Evolutionary conservation across 2,329 filamentous ascomycete species (phyloP), one percentile per base, ranked within the genome.

Genomic region (Xylaria sp.): DNA sequence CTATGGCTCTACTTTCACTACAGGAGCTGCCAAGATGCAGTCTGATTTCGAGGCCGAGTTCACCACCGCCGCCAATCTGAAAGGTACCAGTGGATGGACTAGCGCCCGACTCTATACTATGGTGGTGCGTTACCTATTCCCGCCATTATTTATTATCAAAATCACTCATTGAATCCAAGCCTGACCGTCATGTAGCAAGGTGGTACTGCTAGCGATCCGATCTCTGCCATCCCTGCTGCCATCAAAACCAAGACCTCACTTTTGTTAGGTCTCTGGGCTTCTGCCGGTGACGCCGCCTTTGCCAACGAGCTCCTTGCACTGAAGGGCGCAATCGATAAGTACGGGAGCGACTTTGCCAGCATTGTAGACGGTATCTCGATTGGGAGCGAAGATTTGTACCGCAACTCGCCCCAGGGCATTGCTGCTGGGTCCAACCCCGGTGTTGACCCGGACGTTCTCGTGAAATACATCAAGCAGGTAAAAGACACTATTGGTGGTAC

Each of bases 331-430:
- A 91, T 94, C 72, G 73, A 80, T 58, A 84, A 89, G 76, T 94
- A 93, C 78, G 93, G 92, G 66, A 80, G 82, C 10, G 82, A 85
- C 57, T 89, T 97, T 75, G 86, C 86, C 46, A 83, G 85, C 65
- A 83, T 92, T 20, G 89, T 97, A 51, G 90, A 89, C 65, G 94
- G 93, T 79, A 95, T 97, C 81, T 94, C 93, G 0, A 89, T 97
- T 62, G 94, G 94, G 70, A 92, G 87, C 73, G 94, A 97, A 85
- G 94, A 97, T 79, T 86, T 96, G 51, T 96, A 96, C 86, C 91
- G 93, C 77, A 87, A 86, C 80, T 92, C 92, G 0, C 86, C 88
- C n/a, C 90, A 86, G 10, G 93, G 92, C 65, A 86, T 90, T 69
- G 80, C 83, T 60, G 88, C 89, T 76, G 81, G 88, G 0, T 87